Conservation (phyloP, 2,329 filamentous ascomycete genomes). For the Zalaria obscura region DNA sequence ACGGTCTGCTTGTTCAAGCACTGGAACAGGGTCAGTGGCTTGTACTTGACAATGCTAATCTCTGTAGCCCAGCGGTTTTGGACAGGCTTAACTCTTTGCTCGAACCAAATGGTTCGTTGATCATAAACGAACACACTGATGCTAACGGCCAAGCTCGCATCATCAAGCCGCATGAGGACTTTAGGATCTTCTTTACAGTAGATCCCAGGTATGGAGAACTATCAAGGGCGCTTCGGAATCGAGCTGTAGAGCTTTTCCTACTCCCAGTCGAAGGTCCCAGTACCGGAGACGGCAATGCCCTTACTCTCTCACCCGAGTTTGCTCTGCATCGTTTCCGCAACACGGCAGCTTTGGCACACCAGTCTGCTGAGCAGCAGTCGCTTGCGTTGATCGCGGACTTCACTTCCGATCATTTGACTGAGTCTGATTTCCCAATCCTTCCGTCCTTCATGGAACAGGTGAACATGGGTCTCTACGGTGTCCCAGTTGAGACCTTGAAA, state of each 20-base stretch:
- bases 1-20: slow-evolving; percentile 81
- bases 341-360: slow-evolving; percentile 8
- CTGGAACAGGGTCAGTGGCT: slow-evolving; percentile 81
- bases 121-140: slow-evolving; percentile 85
- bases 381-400: neutral
- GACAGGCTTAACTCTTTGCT: slow-evolving; percentile 89
- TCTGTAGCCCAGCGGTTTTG: slow-evolving; percentile 88
- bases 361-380: slow-evolving; percentile 17
- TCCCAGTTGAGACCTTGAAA: neutral
- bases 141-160: slow-evolving; percentile 67
- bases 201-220: slow-evolving; percentile 86
- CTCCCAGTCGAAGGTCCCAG: slow-evolving; percentile 7
- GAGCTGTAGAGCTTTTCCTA: slow-evolving; percentile 80
- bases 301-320: slow-evolving; percentile 21
- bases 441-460: neutral
- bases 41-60: slow-evolving; percentile 90
- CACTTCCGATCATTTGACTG: neutral
- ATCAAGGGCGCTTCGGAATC: slow-evolving; percentile 91
- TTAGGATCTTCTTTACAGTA: slow-evolving; percentile 86
- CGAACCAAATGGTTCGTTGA: slow-evolving; percentile 75
- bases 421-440: neutral
- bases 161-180: slow-evolving; percentile 69
- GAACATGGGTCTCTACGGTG: neutral
- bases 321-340: slow-evolving; percentile 23
- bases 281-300: neutral